Conservation (phyloP, 768 basidiomycete species). For the Phylloporus scabripes region DNA sequence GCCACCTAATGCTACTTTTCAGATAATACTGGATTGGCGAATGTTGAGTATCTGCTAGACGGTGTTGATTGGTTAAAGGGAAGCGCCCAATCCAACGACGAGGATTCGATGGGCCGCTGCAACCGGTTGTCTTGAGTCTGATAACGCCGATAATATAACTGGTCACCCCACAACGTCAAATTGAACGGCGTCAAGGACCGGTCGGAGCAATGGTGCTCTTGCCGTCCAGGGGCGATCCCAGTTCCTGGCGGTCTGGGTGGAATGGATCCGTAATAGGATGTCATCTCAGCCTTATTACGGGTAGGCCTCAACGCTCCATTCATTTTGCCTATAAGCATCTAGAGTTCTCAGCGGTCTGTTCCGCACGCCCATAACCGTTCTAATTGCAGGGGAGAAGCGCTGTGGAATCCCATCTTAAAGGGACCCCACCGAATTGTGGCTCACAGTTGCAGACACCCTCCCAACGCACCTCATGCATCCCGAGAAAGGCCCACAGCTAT, state of each 20-base stretch:
- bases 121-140: too few species aligned
- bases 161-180: neutral
- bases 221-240: neutral
- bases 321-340: neutral
- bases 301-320: neutral
- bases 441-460: neutral
- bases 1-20: too few species aligned
- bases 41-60: too few species aligned
- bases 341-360: neutral
- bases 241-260: neutral
- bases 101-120: too few species aligned
- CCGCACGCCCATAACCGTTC: neutral
- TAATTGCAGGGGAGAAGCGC: neutral
- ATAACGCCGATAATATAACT: neutral
- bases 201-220: neutral
- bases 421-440: neutral
- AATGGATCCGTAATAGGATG: neutral
- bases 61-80: too few species aligned
- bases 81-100: too few species aligned
- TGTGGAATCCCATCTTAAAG: slow-evolving; percentile 1
- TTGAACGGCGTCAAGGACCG: neutral
- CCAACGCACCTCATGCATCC: slow-evolving; percentile 6
- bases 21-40: too few species aligned
- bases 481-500: slow-evolving; percentile 38
- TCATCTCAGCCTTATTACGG: neutral